Conservation (phyloP, 108 stramenopile species). For the Pseudonitzschia delicatissima region DNA sequence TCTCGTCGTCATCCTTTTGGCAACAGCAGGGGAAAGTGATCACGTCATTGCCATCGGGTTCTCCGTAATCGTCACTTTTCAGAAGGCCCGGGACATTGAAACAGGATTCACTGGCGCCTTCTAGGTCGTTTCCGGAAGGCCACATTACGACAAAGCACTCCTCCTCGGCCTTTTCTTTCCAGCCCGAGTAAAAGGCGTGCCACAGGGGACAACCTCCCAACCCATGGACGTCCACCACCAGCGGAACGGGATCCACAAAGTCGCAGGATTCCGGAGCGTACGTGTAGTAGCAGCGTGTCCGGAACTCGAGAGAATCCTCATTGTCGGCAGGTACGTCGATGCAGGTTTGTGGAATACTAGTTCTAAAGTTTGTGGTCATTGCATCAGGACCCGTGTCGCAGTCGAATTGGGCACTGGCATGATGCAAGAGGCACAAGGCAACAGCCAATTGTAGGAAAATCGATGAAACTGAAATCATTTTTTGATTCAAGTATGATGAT, state of each 20-base stretch:
- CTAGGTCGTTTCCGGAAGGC: slow-evolving; percentile 18
- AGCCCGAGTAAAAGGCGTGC: slow-evolving; percentile 16
- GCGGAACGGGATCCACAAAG: slow-evolving; percentile 9
- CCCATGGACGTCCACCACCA: slow-evolving; percentile 32
- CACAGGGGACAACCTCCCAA: slow-evolving; percentile 11
- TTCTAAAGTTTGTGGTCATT: background rate
- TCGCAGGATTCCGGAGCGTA: slow-evolving; percentile 22
- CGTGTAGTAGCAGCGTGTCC: slow-evolving; percentile 24
- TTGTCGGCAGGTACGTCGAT: slow-evolving; percentile 10
- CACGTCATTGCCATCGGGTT: background rate
- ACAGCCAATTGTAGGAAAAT: too few species aligned
- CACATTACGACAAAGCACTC: slow-evolving; percentile 30
- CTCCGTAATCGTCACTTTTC: background rate
- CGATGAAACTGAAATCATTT: too few species aligned
- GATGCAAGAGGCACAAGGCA: too few species aligned
- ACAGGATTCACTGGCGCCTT: background rate
- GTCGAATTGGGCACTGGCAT: too few species aligned
- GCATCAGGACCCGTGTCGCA: slow-evolving; percentile 2
- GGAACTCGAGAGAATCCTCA: background rate
- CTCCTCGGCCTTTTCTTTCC: slow-evolving; percentile 19
- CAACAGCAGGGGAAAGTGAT: slow-evolving; percentile 20
- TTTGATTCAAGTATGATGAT: too few species aligned
- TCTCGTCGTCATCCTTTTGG: background rate
- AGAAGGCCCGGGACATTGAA: background rate
- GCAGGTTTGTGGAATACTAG: slow-evolving; percentile 8